Percentiles rank a stretch among this genome's conserved stretches.
These are phyloP conservation scores for Cornus kousa DNA, from an alignment of 148 eudicot species.

Conservation along the genomic window DNA sequence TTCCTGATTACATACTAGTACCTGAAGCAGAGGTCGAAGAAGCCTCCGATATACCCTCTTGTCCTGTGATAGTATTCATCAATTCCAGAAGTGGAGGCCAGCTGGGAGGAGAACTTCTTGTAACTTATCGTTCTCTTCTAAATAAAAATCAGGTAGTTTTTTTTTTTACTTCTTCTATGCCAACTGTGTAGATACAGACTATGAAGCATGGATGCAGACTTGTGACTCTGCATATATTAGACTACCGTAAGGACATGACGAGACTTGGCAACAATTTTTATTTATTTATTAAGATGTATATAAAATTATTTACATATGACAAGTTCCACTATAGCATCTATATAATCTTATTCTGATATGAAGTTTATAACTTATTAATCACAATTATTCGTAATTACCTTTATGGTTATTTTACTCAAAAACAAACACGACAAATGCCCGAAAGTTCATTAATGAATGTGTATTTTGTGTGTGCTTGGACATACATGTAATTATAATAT, in stretches of 20 bases:
- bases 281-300: no score
- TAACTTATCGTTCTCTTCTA: constrained; percentile 22
- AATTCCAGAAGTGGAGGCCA: constrained; percentile 36
- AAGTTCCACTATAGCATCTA: no score
- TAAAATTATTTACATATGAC: no score
- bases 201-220: background rate
- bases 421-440: no score
- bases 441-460: no score
- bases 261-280: background rate
- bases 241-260: background rate
- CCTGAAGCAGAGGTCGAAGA: background rate
- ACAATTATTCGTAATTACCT: no score
- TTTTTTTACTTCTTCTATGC: background rate
- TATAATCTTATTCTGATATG: no score
- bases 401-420: no score
- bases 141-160: constrained; percentile 22
- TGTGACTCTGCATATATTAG: background rate
- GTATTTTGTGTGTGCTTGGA: background rate
- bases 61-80: constrained; percentile 34
- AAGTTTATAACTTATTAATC: no score
- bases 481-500: background rate
- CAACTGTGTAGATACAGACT: background rate
- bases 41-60: constrained; percentile 14
- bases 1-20: constrained; percentile 28
- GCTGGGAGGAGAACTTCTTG: constrained; percentile 34